These are phyloP conservation scores for Skeletonema potamos DNA, from an alignment of 108 stramenopile species.

Conservation along the genomic window DNA sequence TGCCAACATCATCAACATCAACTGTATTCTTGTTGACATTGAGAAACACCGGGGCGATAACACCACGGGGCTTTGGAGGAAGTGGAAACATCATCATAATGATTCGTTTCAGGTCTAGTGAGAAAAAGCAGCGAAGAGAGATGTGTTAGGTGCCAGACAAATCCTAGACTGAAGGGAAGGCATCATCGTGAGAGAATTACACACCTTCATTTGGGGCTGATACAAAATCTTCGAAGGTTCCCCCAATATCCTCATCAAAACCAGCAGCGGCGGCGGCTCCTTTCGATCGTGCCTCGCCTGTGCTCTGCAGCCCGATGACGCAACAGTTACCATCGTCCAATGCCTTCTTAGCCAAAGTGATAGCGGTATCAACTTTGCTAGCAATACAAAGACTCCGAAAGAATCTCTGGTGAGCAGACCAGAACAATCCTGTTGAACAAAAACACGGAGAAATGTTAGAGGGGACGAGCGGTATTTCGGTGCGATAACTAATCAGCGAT, in stretches of 20 bases:
- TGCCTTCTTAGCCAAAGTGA: slow-evolving; percentile 51
- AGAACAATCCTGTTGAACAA: slow-evolving; percentile 39
- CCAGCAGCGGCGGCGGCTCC: slow-evolving; percentile 39
- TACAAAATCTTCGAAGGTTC: slow-evolving; percentile 32
- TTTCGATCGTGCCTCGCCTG: slow-evolving; percentile 61
- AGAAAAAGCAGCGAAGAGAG: not conserved
- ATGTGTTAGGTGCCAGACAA: not conserved
- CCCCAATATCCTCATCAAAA: slow-evolving; percentile 24
- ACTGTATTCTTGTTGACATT: not conserved
- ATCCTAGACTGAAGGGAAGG: not conserved
- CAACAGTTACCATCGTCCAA: slow-evolving; percentile 54
- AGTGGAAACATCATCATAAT: slow-evolving; percentile 17
- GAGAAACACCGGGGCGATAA: slow-evolving; percentile 10
- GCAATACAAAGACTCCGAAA: slow-evolving; percentile 70
- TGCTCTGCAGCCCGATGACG: slow-evolving; percentile 70
- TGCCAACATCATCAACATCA: not conserved
- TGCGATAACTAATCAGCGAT: not conserved
- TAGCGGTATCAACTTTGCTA: slow-evolving; percentile 60
- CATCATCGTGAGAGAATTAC: not conserved
- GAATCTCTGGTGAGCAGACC: slow-evolving; percentile 75
- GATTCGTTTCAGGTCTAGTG: slow-evolving; percentile 2
- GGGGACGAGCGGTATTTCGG: not conserved
- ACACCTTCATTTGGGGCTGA: slow-evolving; percentile 37
- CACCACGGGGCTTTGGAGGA: slow-evolving; percentile 9
- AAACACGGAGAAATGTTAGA: not conserved